These are phyloP conservation scores for Bullera alba DNA, from an alignment of 768 basidiomycete genomes.

Conservation along the genomic window DNA sequence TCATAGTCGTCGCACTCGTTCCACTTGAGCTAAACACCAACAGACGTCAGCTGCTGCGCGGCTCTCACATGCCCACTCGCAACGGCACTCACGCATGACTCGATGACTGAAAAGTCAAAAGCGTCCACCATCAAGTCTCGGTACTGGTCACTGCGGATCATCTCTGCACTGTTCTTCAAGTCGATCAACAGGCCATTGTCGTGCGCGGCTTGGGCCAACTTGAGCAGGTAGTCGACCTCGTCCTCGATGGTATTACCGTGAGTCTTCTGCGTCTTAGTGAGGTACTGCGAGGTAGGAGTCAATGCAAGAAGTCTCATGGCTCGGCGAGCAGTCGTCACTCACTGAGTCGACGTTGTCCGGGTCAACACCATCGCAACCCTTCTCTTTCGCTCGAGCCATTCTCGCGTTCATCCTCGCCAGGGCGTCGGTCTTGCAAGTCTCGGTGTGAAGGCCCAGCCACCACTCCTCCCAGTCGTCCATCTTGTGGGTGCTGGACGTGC, in stretches of 20 bases:
- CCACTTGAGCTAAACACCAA: slow-evolving; percentile 13
- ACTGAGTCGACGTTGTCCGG: slow-evolving; percentile 32
- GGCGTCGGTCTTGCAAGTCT: slow-evolving; percentile 15
- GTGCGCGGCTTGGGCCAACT: slow-evolving; percentile 18
- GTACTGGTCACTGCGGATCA: slow-evolving; percentile 12
- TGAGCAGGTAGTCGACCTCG: slow-evolving; percentile 23
- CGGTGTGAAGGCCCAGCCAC: slow-evolving; percentile 25
- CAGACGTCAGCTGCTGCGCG: slow-evolving; percentile 2
- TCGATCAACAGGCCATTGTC: slow-evolving; percentile 10
- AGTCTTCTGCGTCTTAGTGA: not conserved
- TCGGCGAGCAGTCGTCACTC: slow-evolving; percentile 7
- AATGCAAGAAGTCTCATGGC: not conserved
- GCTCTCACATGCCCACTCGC: not conserved
- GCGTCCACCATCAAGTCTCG: slow-evolving; percentile 10
- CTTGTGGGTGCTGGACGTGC: slow-evolving; percentile 5
- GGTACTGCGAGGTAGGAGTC: not conserved
- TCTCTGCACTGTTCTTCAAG: slow-evolving; percentile 23
- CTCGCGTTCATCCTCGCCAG: slow-evolving; percentile 7
- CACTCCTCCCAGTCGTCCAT: slow-evolving; percentile 29
- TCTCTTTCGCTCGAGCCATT: slow-evolving; percentile 11
- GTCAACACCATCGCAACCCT: slow-evolving; percentile 34
- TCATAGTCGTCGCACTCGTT: slow-evolving; percentile 22
- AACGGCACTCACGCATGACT: slow-evolving; percentile 22
- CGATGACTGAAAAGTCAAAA: slow-evolving; percentile 31
- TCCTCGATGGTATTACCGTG: slow-evolving; percentile 18